Evolutionary conservation across 1,139 yeast genomes (phyloP).

Genomic region (Neolecta irregularis): DNA sequence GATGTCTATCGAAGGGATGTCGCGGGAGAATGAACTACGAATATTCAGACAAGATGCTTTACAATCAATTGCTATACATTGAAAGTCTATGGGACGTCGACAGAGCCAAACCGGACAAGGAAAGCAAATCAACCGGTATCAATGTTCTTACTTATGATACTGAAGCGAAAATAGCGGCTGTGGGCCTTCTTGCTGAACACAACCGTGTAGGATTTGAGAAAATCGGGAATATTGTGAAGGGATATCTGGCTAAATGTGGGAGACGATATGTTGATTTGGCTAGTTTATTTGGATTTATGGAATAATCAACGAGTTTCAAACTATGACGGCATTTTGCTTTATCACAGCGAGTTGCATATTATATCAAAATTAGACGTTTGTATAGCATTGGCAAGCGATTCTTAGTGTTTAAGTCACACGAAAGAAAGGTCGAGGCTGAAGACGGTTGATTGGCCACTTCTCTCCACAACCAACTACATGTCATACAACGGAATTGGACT

Average conservation of each 20-base stretch:
- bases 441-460: too few species aligned
- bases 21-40: slow-evolving; percentile 62
- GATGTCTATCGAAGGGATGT: slow-evolving; percentile 38
- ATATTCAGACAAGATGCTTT: slow-evolving; percentile 65
- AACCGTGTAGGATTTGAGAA: slow-evolving; percentile 49
- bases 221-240: slow-evolving; percentile 48
- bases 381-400: too few species aligned
- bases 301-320: too few species aligned
- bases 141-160: slow-evolving; percentile 24
- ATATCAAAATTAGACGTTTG: too few species aligned
- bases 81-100: slow-evolving; percentile 69
- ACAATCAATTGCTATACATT: slow-evolving; percentile 61
- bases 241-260: slow-evolving; percentile 71
- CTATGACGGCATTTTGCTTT: too few species aligned
- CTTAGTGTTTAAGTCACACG: too few species aligned
- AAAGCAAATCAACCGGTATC: slow-evolving; percentile 18
- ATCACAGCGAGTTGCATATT: too few species aligned
- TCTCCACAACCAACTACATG: too few species aligned
- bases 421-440: too few species aligned
- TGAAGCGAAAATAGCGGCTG: slow-evolving; percentile 31
- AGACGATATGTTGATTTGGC: slow-evolving; percentile 85
- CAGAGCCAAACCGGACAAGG: slow-evolving; percentile 42
- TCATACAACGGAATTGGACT: slow-evolving; percentile 50
- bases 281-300: slow-evolving; percentile 36
- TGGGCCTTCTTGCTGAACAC: slow-evolving; percentile 65